Evolutionary conservation across 2,329 filamentous ascomycete species (phyloP).

Genomic region (Hymenoscyphus infarciens): DNA sequence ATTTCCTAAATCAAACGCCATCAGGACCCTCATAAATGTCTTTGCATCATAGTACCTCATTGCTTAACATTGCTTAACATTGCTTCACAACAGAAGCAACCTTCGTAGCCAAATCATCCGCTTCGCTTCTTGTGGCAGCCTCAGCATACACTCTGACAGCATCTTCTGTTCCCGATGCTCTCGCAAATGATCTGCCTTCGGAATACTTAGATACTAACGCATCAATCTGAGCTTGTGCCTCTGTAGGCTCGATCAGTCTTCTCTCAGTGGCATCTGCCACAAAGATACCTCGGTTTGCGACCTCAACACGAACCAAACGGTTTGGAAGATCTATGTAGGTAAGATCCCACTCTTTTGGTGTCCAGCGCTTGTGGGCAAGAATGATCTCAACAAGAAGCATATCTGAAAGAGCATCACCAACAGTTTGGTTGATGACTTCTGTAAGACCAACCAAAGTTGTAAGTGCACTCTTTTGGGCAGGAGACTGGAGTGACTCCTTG

Average conservation of each 20-base stretch:
- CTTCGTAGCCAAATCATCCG: conserved; percentile 83
- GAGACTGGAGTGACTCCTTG: conserved; percentile 74
- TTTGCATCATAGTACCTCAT: conserved; percentile 6
- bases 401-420: conserved; percentile 93
- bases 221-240: conserved; percentile 83
- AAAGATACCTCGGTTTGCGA: conserved; percentile 84
- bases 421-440: conserved; percentile 96
- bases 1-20: conserved; percentile 2
- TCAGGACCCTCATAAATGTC: conserved; percentile 11
- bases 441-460: conserved; percentile 79
- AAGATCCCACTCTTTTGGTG: conserved; percentile 82
- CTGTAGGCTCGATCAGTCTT: conserved; percentile 72
- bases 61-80: conserved; percentile 3
- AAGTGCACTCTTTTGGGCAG: conserved; percentile 84
- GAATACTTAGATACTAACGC: conserved; percentile 85
- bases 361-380: conserved; percentile 91
- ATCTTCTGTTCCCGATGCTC: conserved; percentile 93
- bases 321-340: conserved; percentile 95
- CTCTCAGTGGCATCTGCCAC: conserved; percentile 90
- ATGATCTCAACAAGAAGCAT: conserved; percentile 95
- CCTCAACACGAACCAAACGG: conserved; percentile 88
- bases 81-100: conserved; percentile 47
- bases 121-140: conserved; percentile 82
- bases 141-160: conserved; percentile 95
- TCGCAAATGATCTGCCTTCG: conserved; percentile 83